Evolutionary conservation across 495 filamentous ascomycete genomes (phyloP), one percentile per base, ranked within the genome.

Genomic region (Poronia punctata): DNA sequence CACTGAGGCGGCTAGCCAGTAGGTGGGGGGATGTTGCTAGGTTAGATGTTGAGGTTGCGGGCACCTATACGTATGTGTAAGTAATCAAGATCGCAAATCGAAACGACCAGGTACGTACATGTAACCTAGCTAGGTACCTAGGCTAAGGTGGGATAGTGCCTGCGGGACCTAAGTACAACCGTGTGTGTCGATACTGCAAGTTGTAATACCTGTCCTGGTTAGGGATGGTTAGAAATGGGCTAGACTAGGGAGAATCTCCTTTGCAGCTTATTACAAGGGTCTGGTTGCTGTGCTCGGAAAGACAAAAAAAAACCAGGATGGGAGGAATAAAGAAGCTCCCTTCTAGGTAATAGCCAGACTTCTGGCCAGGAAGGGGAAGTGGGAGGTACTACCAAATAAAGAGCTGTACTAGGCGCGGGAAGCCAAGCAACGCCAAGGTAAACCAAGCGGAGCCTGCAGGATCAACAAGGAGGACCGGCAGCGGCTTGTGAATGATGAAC

Each of bases 331-430:
- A 50, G 45, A 52, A 44, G 66, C 68, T 54, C 56, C 47, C 46
- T 55, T 52, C 52, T 55, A 29, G 26, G 26, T 29, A 29, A 3
- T 4, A n/a, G n/a, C n/a, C n/a, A 52, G 48, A 55, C 39, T 52
- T 53, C 56, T 50, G 47, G 37, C 48, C 50, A 55, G 52, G 60
- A 50, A 57, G 53, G 54, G 60, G 40, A 50, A 60, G 45, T 53
- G 33, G 36, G 25, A 42, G 17, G 16, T 16, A 42, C 14, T 38
- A 46, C 33, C 38, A 40, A 31, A 32, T 21, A 33, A 29, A 42
- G 40, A 50, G 53, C 50, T n/a, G n/a, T n/a, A n/a, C n/a, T 57
- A 52, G 54, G 54, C 45, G 42, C 38, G 48, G 38, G 46, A 54
- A 48, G 28, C 26, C 41, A 45, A 19, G 11, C 17, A 31, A 16